These are phyloP conservation scores for Globisporangium paroecandrum DNA, from an alignment of 352 stramenopile genomes.

Conservation along the genomic window DNA sequence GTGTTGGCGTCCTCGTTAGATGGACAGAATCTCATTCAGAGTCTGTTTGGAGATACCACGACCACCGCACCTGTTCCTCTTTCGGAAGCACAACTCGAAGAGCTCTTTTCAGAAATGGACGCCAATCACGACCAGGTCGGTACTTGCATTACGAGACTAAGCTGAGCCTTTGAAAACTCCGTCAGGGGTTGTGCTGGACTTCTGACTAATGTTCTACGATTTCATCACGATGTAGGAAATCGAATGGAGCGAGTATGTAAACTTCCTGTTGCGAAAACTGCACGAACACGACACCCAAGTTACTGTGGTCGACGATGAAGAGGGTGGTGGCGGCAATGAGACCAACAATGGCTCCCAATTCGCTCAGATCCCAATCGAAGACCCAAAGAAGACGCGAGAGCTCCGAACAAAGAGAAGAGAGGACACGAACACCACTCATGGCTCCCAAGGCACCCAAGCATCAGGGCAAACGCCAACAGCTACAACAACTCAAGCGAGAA, in stretches of 20 bases:
- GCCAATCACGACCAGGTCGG: slow-evolving; percentile 44
- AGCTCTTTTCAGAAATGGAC: slow-evolving; percentile 51
- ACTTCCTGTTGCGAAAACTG: slow-evolving; percentile 33
- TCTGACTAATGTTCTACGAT: neutral
- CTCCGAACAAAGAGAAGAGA: slow-evolving; percentile 28
- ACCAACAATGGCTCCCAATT: neutral
- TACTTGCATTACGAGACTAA: too few relatives aligned
- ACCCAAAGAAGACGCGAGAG: slow-evolving; percentile 17
- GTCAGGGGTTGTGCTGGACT: too few relatives aligned
- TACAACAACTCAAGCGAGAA: too few relatives aligned
- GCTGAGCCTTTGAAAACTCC: too few relatives aligned
- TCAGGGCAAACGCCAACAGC: neutral
- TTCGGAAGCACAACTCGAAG: slow-evolving; percentile 19
- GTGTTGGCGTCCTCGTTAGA: slow-evolving; percentile 35
- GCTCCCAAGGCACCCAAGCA: too few relatives aligned
- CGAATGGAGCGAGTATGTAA: slow-evolving; percentile 59
- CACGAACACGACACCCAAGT: neutral
- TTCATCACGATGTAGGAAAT: slow-evolving; percentile 25
- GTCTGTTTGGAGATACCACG: slow-evolving; percentile 23
- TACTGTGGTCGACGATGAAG: neutral
- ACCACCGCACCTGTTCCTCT: neutral
- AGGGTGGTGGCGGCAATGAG: neutral
- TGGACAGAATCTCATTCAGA: slow-evolving; percentile 35
- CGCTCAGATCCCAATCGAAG: neutral
- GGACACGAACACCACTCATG: slow-evolving; percentile 14